Conservation (phyloP, 768 basidiomycete genomes). For the Suillus brevipes region DNA sequence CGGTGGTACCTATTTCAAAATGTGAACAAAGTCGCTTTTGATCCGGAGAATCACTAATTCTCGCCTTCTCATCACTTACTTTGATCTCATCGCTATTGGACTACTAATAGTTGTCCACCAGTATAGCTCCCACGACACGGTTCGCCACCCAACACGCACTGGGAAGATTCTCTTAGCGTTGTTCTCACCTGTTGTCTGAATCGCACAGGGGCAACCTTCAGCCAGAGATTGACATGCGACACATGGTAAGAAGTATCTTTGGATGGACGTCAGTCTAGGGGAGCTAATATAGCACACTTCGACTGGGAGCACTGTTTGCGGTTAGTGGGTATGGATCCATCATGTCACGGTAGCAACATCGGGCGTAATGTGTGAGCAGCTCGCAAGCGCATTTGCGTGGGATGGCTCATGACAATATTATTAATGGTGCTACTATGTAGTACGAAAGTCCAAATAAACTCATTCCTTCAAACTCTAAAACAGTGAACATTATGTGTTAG, state of each 20-base stretch:
- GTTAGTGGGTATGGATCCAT: not conserved
- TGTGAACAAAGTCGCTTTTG: not conserved
- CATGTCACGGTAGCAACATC: not conserved
- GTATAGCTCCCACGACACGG: not conserved
- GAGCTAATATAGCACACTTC: not conserved
- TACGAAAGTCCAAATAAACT: not conserved
- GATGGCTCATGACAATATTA: not conserved
- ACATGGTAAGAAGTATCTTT: not conserved
- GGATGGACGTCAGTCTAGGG: not conserved
- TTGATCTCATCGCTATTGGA: not conserved
- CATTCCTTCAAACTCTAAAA: not conserved
- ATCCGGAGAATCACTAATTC: not conserved
- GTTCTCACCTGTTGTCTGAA: not conserved
- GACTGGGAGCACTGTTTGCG: not conserved
- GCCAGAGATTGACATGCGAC: not conserved
- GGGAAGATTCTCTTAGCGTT: not conserved
- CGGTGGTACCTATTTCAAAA: not conserved
- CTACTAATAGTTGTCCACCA: not conserved
- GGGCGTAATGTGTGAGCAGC: not conserved
- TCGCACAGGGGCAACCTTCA: not conserved
- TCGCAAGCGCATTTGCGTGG: not conserved
- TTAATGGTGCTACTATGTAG: not conserved
- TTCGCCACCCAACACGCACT: not conserved
- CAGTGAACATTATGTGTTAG: constrained; percentile 5
- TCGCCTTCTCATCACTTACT: not conserved